Conservation (phyloP, 257 asterid species). For the Jaltomata sinuosa region DNA sequence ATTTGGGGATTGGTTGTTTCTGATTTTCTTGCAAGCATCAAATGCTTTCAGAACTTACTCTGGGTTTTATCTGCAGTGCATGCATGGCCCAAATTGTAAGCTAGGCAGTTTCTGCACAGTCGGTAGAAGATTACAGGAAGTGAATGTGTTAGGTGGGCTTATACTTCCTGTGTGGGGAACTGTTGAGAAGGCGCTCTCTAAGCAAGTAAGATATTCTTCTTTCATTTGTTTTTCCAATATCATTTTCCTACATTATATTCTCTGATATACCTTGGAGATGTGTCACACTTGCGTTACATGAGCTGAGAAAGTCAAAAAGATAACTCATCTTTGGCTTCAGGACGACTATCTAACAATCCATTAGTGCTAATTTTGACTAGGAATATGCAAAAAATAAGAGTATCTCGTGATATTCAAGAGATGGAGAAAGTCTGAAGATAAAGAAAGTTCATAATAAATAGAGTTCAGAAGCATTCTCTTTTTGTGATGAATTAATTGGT, state of each 20-base stretch:
- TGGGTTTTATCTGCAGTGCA: conserved; percentile 55
- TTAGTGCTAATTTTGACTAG: not conserved
- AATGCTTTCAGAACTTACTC: not conserved
- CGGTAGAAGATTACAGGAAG: conserved; percentile 92
- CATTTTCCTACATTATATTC: not conserved
- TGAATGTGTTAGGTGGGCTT: conserved; percentile 89
- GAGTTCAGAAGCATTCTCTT: not conserved
- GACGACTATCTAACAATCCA: not conserved
- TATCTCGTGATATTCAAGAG: not conserved
- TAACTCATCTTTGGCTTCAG: not conserved
- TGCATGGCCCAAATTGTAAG: conserved; percentile 97
- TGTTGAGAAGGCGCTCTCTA: conserved; percentile 80
- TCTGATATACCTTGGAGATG: not conserved
- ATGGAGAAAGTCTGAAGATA: not conserved
- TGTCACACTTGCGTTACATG: not conserved
- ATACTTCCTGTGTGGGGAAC: conserved; percentile 99
- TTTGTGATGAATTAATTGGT: not conserved
- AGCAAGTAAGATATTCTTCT: conserved; percentile 49
- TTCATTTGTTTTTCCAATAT: not conserved
- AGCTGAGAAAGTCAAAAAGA: not conserved
- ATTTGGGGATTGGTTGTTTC: not conserved
- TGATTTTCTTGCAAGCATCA: not conserved
- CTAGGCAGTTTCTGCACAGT: conserved; percentile 73
- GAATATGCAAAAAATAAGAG: not conserved
- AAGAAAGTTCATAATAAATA: not conserved